These are phyloP conservation scores for California macrophylla DNA, from an alignment of 441 rosid genomes.

Conservation along the genomic window DNA sequence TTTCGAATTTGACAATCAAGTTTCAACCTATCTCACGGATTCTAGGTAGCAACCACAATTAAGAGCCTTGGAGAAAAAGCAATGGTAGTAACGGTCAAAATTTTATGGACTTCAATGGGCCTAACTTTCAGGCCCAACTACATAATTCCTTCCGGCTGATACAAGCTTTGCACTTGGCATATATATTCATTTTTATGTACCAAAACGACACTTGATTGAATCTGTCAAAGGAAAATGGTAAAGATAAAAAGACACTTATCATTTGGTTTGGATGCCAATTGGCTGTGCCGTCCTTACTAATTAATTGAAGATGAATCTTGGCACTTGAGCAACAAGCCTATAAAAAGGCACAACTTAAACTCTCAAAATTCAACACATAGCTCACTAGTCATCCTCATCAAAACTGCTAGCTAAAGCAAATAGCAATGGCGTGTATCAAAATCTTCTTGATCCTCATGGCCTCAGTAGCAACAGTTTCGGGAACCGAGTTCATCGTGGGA, in stretches of 20 bases:
- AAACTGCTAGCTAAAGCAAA: neutral
- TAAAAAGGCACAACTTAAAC: neutral
- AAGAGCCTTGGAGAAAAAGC: neutral
- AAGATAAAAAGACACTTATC: no score
- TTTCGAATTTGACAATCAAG: neutral
- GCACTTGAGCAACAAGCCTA: neutral
- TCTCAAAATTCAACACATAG: neutral
- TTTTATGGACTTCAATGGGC: no score
- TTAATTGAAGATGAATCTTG: no score
- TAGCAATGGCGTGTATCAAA: neutral
- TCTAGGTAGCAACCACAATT: no score
- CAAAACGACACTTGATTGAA: no score
- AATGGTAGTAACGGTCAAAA: neutral
- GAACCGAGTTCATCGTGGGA: constrained; percentile 28
- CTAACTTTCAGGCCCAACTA: no score
- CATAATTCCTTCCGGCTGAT: no score
- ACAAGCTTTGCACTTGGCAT: no score
- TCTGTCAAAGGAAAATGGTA: no score
- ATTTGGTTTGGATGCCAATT: neutral
- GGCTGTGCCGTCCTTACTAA: neutral
- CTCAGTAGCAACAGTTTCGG: constrained; percentile 19
- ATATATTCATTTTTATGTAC: no score
- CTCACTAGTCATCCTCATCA: no score
- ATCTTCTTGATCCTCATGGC: constrained; percentile 23
- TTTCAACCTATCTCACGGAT: neutral